Evolutionary conservation across 1,139 yeast genomes (phyloP), one percentile per base, ranked within the genome.

Genomic region (Pichia cactophila): DNA sequence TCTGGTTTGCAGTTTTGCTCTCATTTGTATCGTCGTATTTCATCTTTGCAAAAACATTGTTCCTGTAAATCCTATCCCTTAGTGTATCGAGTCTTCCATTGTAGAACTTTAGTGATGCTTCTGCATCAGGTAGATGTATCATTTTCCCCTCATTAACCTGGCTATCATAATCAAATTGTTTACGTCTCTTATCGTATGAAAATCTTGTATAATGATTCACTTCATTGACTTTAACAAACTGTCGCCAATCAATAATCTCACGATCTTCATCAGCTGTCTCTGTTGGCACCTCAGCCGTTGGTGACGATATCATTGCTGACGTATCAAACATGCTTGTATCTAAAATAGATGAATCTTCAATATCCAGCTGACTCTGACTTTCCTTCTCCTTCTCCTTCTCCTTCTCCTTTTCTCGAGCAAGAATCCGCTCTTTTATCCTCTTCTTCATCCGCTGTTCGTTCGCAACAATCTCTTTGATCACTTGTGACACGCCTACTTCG

Each of bases 11-110:
- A 59, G 60, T 37, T 56, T 68, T 59, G 58, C 73, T 53, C 43
- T 71, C 60, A 2, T 71, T 68, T 12, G 72, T 68, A 5, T 71
- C 59, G 46, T 76, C 66, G 38, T 74, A 67, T 52, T 69, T 68
- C 10, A 76, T 63, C 1, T 78, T 68, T 20, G 77, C 73, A 56
- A 81, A 86, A 59, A 89, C 89, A 48, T 86, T 94, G 63, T 86
- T 86, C 54, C 97, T 73, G 47, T 85, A 70, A 9, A 89, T 68
- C 52, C 96, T 69, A 61, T 88, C 96, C 55, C 74, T 70, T 4
- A 86, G 63, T 16, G 88, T 64, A 57, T 78, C 70, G 60, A 80
- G 86, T 45, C 96, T 69, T 3, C 72, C 68, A 9, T 69, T 56
- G 49, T 74, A 74, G 46, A 77, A 58, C 5, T 68, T 62, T 1